phyloP scores from a whole-genome alignment of 768 basidiomycete genomes.

The Pluteus cervinus region DNA sequence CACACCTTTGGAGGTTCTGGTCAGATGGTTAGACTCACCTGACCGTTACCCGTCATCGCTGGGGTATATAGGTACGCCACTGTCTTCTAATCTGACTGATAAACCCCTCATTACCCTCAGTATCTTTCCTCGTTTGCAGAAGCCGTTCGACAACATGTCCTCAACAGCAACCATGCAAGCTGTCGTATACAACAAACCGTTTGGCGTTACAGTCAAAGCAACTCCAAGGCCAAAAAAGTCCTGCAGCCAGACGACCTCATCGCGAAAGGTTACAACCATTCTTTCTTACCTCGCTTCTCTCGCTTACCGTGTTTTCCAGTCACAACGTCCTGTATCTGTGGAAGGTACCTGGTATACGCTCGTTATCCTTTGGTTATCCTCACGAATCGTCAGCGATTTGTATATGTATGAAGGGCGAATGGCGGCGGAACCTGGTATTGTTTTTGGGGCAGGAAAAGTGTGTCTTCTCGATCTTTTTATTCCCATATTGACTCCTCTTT shows the following conservation, averaged over 20 bases:
- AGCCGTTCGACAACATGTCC: too few relatives aligned
- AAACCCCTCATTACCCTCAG: too few relatives aligned
- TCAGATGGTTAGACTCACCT: too few relatives aligned
- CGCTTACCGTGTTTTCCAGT: slow-evolving; percentile 21
- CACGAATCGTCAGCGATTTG: too few relatives aligned
- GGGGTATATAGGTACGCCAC: too few relatives aligned
- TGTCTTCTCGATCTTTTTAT: slow-evolving; percentile 2
- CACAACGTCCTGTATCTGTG: slow-evolving; percentile 46
- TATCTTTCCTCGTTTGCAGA: too few relatives aligned
- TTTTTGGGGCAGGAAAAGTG: slow-evolving; percentile 54
- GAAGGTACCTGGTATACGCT: too few relatives aligned
- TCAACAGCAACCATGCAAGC: slow-evolving; percentile 48
- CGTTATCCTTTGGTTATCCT: too few relatives aligned
- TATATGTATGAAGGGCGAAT: slow-evolving; percentile 56
- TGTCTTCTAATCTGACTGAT: too few relatives aligned
- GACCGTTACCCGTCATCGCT: too few relatives aligned
- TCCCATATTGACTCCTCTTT: too few relatives aligned
- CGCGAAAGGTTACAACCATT: slow-evolving; percentile 30
- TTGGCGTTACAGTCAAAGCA: slow-evolving; percentile 37
- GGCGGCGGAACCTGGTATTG: slow-evolving; percentile 39
- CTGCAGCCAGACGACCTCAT: slow-evolving; percentile 48
- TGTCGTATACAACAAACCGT: slow-evolving; percentile 48
- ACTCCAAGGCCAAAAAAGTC: slow-evolving; percentile 42
- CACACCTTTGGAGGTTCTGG: too few relatives aligned
- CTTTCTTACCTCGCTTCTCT: background rate